Percentiles rank a stretch among this genome's conserved stretches.
These are phyloP conservation scores for Lasiodiplodia gonubiensis DNA, from an alignment of 2,329 filamentous ascomycete genomes.

Conservation along the genomic window DNA sequence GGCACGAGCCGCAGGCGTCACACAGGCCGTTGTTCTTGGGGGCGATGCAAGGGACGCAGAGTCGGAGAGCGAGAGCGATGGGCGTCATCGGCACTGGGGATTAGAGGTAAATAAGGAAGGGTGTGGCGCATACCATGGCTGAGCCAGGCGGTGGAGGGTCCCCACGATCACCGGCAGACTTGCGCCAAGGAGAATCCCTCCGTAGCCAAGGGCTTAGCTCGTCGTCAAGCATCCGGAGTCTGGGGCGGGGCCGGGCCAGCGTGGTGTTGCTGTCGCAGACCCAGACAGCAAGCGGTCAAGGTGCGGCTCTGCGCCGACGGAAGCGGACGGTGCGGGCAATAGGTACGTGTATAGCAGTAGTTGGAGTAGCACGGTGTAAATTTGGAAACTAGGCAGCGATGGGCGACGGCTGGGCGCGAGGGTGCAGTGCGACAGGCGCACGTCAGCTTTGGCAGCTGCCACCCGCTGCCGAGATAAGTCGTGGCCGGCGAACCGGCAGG, in stretches of 20 bases:
- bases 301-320: neutral
- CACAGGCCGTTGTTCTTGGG: neutral
- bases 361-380: neutral
- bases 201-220: slow-evolving; percentile 3
- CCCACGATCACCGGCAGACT: slow-evolving; percentile 5
- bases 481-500: neutral
- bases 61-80: neutral
- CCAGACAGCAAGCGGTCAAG: neutral
- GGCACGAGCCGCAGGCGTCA: neutral
- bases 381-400: slow-evolving; percentile 12
- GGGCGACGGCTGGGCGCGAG: neutral
- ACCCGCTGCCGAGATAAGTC: neutral
- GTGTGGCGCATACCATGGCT: neutral
- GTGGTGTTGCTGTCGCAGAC: neutral
- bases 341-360: neutral
- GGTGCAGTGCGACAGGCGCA: slow-evolving; percentile 10
- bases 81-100: neutral
- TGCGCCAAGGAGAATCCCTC: neutral
- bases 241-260: slow-evolving; percentile 11
- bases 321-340: neutral
- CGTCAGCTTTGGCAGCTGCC: neutral
- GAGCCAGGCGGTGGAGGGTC: neutral
- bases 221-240: slow-evolving; percentile 5
- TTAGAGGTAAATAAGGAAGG: neutral
- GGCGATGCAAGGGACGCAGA: neutral